These are phyloP conservation scores for Sugiyamaella pinicola DNA, from an alignment of 1,139 yeast species.

Conservation along the genomic window DNA sequence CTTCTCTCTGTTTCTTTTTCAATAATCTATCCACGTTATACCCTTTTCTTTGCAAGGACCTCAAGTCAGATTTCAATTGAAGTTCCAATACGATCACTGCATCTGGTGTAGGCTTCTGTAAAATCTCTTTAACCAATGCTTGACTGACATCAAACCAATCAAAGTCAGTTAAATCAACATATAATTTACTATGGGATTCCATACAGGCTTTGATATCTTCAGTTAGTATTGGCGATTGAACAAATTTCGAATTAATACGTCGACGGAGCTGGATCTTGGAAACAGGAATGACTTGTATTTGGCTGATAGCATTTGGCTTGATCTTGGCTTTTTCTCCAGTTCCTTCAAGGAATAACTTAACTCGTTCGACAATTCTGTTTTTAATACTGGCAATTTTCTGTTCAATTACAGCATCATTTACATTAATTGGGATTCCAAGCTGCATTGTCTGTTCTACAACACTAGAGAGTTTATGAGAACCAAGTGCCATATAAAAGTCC, in stretches of 20 bases:
- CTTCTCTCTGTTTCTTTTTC: conserved; percentile 29
- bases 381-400: conserved; percentile 22
- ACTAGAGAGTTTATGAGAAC: conserved; percentile 35
- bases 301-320: conserved; percentile 23
- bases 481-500: conserved; percentile 39
- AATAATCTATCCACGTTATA: conserved; percentile 44
- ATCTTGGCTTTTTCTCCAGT: conserved; percentile 29
- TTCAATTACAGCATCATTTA: conserved; percentile 20
- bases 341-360: conserved; percentile 41
- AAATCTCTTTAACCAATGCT: conserved; percentile 38
- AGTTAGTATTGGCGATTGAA: conserved; percentile 14
- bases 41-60: conserved; percentile 43
- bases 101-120: conserved; percentile 44
- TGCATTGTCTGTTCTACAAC: conserved; percentile 32
- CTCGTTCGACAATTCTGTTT: conserved; percentile 35
- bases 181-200: conserved; percentile 26
- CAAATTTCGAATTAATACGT: conserved; percentile 12
- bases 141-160: conserved; percentile 47
- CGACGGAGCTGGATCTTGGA: conserved; percentile 36
- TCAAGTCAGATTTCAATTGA: conserved; percentile 40
- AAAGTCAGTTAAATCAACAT: conserved; percentile 29
- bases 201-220: conserved; percentile 33
- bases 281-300: conserved; percentile 36
- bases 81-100: conserved; percentile 45
- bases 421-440: conserved; percentile 29